Percentiles rank a stretch among this genome's conserved stretches.
Conservation (phyloP, 768 basidiomycete species). For the Russula sp. region DNA sequence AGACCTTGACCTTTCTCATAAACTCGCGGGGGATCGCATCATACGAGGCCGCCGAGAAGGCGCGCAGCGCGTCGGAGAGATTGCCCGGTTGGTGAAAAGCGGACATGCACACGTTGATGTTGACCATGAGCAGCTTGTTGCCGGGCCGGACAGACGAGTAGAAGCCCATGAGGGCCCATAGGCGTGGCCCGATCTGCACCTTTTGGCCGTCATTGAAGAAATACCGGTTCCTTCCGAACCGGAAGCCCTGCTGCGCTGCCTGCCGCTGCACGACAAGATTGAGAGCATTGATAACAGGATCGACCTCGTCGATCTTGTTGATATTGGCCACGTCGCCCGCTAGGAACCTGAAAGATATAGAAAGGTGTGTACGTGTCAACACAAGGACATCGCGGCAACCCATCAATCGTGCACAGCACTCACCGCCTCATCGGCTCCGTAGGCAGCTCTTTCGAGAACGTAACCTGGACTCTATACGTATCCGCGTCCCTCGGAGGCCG, state of each 20-base stretch:
- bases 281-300: constrained; percentile 54
- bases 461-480: constrained; percentile 37
- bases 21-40: constrained; percentile 46
- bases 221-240: constrained; percentile 60
- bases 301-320: constrained; percentile 42
- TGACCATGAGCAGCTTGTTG: constrained; percentile 46
- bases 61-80: constrained; percentile 50
- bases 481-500: constrained; percentile 34
- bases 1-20: constrained; percentile 51
- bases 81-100: constrained; percentile 56
- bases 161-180: constrained; percentile 45
- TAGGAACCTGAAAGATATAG: constrained; percentile 41
- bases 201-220: constrained; percentile 43
- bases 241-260: constrained; percentile 49
- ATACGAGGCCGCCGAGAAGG: constrained; percentile 39
- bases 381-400: too few species aligned
- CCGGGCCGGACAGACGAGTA: constrained; percentile 47
- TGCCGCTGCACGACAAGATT: constrained; percentile 58
- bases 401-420: constrained; percentile 18
- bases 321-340: constrained; percentile 48
- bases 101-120: constrained; percentile 49
- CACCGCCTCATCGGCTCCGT: constrained; percentile 32
- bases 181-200: constrained; percentile 32
- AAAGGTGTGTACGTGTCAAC: too few species aligned
- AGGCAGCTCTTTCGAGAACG: constrained; percentile 30